These are phyloP conservation scores for Ogataea pilisensis DNA, from an alignment of 805 yeast genomes.

Conservation along the genomic window DNA sequence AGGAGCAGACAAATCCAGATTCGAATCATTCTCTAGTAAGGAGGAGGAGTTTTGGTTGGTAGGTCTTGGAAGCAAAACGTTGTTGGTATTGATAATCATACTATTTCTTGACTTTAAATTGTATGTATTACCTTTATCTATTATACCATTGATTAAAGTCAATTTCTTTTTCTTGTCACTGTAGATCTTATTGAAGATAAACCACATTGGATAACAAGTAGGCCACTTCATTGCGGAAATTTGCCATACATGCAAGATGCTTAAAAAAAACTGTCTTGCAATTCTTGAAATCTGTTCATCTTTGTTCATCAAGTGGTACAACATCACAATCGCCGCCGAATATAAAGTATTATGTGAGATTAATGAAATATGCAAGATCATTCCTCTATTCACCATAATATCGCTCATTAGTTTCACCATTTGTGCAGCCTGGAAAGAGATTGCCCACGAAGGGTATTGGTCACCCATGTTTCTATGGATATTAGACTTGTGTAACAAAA, in stretches of 20 bases:
- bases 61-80: slow-evolving; percentile 10
- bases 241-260: slow-evolving; percentile 30
- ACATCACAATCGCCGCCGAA: slow-evolving; percentile 61
- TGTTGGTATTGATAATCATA: slow-evolving; percentile 12
- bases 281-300: slow-evolving; percentile 23
- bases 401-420: slow-evolving; percentile 64
- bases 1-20: slow-evolving; percentile 5
- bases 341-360: slow-evolving; percentile 40
- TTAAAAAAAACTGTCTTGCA: slow-evolving; percentile 22
- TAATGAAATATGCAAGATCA: slow-evolving; percentile 39
- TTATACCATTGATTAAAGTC: slow-evolving; percentile 8
- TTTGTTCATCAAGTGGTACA: slow-evolving; percentile 51
- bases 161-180: slow-evolving; percentile 27
- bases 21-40: slow-evolving; percentile 1
- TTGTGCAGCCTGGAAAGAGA: slow-evolving; percentile 77
- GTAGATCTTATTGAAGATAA: slow-evolving; percentile 42
- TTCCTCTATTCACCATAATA: slow-evolving; percentile 49
- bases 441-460: slow-evolving; percentile 63
- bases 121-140: slow-evolving; percentile 2
- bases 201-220: slow-evolving; percentile 49
- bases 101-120: slow-evolving; percentile 3
- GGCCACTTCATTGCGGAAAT: slow-evolving; percentile 48
- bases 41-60: background rate
- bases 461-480: slow-evolving; percentile 38
- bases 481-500: slow-evolving; percentile 67